Base-by-base conservation (phyloP, 495 filamentous ascomycete species). In the Aspergillus incahuasiensis region DNA sequence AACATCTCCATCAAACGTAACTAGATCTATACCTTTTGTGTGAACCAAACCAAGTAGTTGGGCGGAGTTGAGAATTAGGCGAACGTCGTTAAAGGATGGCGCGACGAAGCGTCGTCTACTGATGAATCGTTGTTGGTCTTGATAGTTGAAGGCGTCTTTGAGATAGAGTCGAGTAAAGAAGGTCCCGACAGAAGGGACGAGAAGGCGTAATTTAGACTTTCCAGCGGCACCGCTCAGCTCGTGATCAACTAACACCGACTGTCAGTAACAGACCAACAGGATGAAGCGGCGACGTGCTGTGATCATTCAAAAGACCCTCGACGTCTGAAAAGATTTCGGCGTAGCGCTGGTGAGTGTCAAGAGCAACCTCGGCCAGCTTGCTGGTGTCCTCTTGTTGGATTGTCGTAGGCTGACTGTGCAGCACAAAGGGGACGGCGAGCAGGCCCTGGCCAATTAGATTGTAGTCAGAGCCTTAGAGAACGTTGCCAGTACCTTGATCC, bases 1-100 rank as follows among this genome's bases (percentile, higher is more conserved):
- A 12, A 98, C 91, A 63, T 98, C 95, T 66, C 95, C 95, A 68
- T 98, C 94, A 63, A 98, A 97, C 13, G 94, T 98, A 45, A 95
- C 84, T 3, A 98, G 83, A 58, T 91, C 80, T 7, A 95, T 65
- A 12, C 68, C 62, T 42, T 78, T 77, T 15, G 78, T 67, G 38
- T 78, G 81, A 6, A 89, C 84, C 2, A 97, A 79, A 47, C 88
- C 88, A 80, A 96, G 86, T 21, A 96, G 74, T 72, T 98, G 95
- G 46, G 94, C 91, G 24, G 94, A 91, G 74, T 97, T 98, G 59
- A 98, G 81, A 48, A 91, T 89, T 6, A 97, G 74, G 3, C 95
- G 85, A 55, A 98, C 85, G 63, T 98, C 94, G 73, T 98, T 98
- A 80, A 98, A 98, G 12, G 91, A 96, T 0, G 95, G 95, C 5